Evolutionary conservation across 2,329 filamentous ascomycete species (phyloP).

Genomic region (Cladorrhinum sp.): DNA sequence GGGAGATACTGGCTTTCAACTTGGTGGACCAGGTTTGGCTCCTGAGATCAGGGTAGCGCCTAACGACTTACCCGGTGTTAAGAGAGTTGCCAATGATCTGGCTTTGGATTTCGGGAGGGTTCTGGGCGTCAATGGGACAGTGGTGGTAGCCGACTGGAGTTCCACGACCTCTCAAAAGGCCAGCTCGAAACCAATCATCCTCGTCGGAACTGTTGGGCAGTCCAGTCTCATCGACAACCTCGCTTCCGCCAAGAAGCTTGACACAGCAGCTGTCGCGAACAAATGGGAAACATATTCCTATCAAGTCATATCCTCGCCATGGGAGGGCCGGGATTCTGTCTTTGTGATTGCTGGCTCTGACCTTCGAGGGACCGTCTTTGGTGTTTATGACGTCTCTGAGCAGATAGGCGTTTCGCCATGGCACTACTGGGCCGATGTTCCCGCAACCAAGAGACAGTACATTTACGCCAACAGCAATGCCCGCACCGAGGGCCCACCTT

Average conservation of each 20-base stretch:
- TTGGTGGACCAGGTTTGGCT: slow-evolving; percentile 24
- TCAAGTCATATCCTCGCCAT: slow-evolving; percentile 38
- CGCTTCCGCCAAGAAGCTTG: slow-evolving; percentile 43
- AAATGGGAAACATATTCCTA: slow-evolving; percentile 56
- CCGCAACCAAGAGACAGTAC: slow-evolving; percentile 41
- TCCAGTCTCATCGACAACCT: slow-evolving; percentile 49
- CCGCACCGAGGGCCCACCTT: slow-evolving; percentile 48
- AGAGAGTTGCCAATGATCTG: slow-evolving; percentile 26
- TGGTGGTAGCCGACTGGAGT: slow-evolving; percentile 19
- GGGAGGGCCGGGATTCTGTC: slow-evolving; percentile 32
- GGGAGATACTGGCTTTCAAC: slow-evolving; percentile 18
- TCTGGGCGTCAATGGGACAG: slow-evolving; percentile 24
- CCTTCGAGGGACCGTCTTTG: slow-evolving; percentile 54
- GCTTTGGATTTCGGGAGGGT: slow-evolving; percentile 28
- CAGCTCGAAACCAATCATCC: slow-evolving; percentile 34
- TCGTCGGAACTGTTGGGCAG: slow-evolving; percentile 53
- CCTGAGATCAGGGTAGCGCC: slow-evolving; percentile 27
- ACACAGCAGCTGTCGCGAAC: slow-evolving; percentile 44
- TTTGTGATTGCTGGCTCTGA: slow-evolving; percentile 57
- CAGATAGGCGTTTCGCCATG: slow-evolving; percentile 60
- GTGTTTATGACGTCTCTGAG: slow-evolving; percentile 55
- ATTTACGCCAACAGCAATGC: slow-evolving; percentile 46
- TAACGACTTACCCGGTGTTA: slow-evolving; percentile 26
- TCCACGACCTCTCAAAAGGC: slow-evolving; percentile 9
- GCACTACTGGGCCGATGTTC: slow-evolving; percentile 57